Conservation (phyloP, 2,329 filamentous ascomycete species). For the Fusarium nanum region DNA sequence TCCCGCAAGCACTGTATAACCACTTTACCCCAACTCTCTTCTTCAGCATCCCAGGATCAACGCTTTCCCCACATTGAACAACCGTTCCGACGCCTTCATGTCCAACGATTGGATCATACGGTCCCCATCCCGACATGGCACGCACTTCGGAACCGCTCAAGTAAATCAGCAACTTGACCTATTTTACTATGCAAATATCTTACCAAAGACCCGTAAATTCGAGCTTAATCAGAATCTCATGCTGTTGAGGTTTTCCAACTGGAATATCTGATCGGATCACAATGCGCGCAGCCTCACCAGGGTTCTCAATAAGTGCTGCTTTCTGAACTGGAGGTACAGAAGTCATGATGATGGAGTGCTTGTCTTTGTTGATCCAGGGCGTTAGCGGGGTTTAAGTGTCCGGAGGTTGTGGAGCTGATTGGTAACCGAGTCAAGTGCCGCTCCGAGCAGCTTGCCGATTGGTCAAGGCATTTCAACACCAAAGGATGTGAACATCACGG, state of each 20-base stretch:
- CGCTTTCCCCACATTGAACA: slow-evolving; percentile 47
- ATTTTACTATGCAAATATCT: neutral
- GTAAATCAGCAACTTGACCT: no score
- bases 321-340: slow-evolving; percentile 11
- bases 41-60: slow-evolving; percentile 44
- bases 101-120: slow-evolving; percentile 44
- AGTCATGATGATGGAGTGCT: slow-evolving; percentile 7
- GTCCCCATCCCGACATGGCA: slow-evolving; percentile 46
- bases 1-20: slow-evolving; percentile 56
- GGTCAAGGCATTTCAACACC: neutral
- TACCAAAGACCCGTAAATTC: slow-evolving; percentile 40
- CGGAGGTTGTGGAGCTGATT: neutral
- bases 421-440: slow-evolving; percentile 13
- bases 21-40: slow-evolving; percentile 58
- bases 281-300: slow-evolving; percentile 21
- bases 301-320: slow-evolving; percentile 32
- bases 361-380: neutral
- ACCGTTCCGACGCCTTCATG: slow-evolving; percentile 50
- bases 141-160: slow-evolving; percentile 47
- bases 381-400: neutral
- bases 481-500: neutral
- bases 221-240: slow-evolving; percentile 38
- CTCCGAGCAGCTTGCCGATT: slow-evolving; percentile 20
- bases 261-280: slow-evolving; percentile 7
- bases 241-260: neutral